Base-by-base conservation (phyloP, 2,329 filamentous ascomycete species). In the Alternaria burnsii region DNA sequence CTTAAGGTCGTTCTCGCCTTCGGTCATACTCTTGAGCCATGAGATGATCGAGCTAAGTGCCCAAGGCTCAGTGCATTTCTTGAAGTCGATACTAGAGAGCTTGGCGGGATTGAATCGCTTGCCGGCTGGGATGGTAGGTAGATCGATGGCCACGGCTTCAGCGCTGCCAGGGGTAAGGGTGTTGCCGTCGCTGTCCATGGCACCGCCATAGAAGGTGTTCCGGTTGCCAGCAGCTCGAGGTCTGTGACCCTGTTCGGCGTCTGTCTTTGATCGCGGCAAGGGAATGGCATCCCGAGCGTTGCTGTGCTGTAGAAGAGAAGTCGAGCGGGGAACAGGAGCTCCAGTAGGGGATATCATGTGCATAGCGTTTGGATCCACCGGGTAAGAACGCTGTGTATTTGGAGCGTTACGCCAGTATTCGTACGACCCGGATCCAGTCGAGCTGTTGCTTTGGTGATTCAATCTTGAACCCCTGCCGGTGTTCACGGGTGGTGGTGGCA, bases 201-300 rank as follows among this genome's bases (percentile, higher is more conserved):
- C 59, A 18, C 71, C 72, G 18, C 73, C 73, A 59, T 78, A 78
- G 52, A 74, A 73, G 28, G 75, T 77, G 43, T 75, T 76, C 9
- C 75, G 72, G 36, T 76, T 77, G 20, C 58, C 67, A 28, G 67
- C 52, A 56, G 82, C 82, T 66, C 86, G 84, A 38, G 68, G 51
- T 36, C 74, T 68, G 54, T 78, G 71, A 2, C 67, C 76, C 72
- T 87, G 90, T 40, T 97, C 91, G 40, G 94, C 94, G 80, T 99
- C 95, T 9, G 95, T 99, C 79, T 96, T 94, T 36, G 95, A 97
- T 59, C 95, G 88, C 40, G 92, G 90, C n/a, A 95, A 93, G 30
- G 93, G 86, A 65, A 91, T 86, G 30, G 94, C 86, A 59, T 89
- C 87, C 34, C 94, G 93, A 8, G 91, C 91, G 64, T 89, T 92